These are phyloP conservation scores for Candida berthetii DNA, from an alignment of 805 yeast species.

Conservation along the genomic window DNA sequence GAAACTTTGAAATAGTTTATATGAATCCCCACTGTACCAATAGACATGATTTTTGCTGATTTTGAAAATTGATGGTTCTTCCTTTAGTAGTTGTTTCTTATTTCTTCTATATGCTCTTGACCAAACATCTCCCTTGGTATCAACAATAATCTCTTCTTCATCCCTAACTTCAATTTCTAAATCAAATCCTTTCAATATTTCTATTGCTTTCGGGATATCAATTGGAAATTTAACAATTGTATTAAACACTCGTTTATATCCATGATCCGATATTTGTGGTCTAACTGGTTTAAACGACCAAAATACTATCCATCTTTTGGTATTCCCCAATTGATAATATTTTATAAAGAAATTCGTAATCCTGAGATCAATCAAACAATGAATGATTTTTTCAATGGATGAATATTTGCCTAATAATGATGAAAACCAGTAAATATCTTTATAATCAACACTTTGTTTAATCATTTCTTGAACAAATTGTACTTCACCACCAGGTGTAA, in stretches of 20 bases:
- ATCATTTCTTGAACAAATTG: conserved; percentile 31
- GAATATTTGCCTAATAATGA: conserved; percentile 27
- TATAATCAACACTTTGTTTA: conserved; percentile 19
- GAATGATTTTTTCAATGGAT: conserved; percentile 8
- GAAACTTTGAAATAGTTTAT: conserved; percentile 15
- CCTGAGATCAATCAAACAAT: background rate
- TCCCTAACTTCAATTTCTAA: background rate
- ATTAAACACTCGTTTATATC: conserved; percentile 1
- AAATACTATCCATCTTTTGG: conserved; percentile 19
- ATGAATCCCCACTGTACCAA: conserved; percentile 12
- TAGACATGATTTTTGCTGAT: conserved; percentile 7
- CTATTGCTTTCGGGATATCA: conserved; percentile 3
- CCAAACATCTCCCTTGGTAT: conserved; percentile 17
- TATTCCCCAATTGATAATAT: conserved; percentile 14
- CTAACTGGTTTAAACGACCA: conserved; percentile 14
- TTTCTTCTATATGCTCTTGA: conserved; percentile 17
- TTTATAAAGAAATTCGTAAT: conserved; percentile 11
- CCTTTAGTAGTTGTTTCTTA: background rate
- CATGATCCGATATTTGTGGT: conserved; percentile 5
- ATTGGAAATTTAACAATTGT: conserved; percentile 12
- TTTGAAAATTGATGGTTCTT: conserved; percentile 6
- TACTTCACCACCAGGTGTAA: conserved; percentile 41
- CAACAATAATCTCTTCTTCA: background rate
- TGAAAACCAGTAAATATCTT: conserved; percentile 30
- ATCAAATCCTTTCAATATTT: background rate